These are phyloP conservation scores for Fusarium tricinctum DNA, from an alignment of 2,329 filamentous ascomycete species.

Conservation along the genomic window DNA sequence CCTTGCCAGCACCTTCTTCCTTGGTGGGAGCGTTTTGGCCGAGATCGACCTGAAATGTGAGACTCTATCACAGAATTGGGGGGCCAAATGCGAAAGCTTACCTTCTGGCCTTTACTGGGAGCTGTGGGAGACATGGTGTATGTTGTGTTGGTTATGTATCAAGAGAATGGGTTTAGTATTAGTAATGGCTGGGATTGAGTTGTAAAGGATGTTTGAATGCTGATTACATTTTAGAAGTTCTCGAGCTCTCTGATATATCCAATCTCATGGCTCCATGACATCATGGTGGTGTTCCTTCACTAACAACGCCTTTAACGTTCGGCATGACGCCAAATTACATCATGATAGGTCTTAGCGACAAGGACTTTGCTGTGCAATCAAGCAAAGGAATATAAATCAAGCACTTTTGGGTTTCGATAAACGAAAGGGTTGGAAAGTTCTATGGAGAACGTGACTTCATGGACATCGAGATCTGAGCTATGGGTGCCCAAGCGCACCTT, in stretches of 20 bases:
- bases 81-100: constrained; percentile 13
- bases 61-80: not conserved
- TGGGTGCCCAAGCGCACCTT: not conserved
- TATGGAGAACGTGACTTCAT: constrained; percentile 12
- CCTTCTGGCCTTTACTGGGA: constrained; percentile 45
- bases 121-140: constrained; percentile 41
- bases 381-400: constrained; percentile 15
- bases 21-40: constrained; percentile 64
- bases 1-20: constrained; percentile 73
- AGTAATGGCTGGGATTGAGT: not conserved
- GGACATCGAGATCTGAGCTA: constrained; percentile 31
- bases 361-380: constrained; percentile 5
- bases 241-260: constrained; percentile 38
- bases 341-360: constrained; percentile 28
- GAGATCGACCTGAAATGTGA: constrained; percentile 59
- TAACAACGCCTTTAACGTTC: constrained; percentile 28
- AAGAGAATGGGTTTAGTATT: no score
- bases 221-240: not conserved
- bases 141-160: not conserved
- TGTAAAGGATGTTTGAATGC: constrained; percentile 4
- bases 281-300: constrained; percentile 31
- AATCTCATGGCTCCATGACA: constrained; percentile 30
- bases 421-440: constrained; percentile 27
- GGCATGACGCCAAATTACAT: constrained; percentile 46
- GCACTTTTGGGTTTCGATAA: not conserved